phyloP scores from a whole-genome alignment of 345 rosid genomes.

The Citrus australasica region DNA sequence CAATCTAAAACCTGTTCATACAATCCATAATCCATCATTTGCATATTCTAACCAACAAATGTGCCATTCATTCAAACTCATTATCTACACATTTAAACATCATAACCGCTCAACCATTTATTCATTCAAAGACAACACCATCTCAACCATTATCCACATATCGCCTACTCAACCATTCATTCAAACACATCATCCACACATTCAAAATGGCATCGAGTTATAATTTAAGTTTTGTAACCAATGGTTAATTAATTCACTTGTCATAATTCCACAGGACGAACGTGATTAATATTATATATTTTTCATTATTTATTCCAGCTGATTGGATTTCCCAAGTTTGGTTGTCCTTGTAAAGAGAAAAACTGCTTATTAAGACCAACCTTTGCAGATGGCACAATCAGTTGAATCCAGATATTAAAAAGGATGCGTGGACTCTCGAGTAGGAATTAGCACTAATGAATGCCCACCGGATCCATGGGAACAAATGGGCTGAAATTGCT shows the following conservation, averaged over 20 bases:
- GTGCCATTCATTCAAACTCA: too few relatives aligned
- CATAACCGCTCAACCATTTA: too few relatives aligned
- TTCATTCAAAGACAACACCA: too few relatives aligned
- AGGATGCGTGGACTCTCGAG: constrained; percentile 88
- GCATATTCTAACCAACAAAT: too few relatives aligned
- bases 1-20: too few relatives aligned
- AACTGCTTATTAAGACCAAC: constrained; percentile 6
- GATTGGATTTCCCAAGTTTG: neutral
- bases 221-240: too few relatives aligned
- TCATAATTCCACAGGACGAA: neutral
- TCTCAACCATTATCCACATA: too few relatives aligned
- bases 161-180: too few relatives aligned
- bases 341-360: constrained; percentile 7
- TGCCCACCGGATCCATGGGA: constrained; percentile 73
- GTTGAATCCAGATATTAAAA: constrained; percentile 91
- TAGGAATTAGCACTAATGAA: constrained; percentile 83
- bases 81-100: too few relatives aligned
- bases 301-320: neutral
- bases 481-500: constrained; percentile 99
- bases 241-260: neutral
- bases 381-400: constrained; percentile 96
- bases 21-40: too few relatives aligned
- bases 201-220: too few relatives aligned
- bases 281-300: neutral
- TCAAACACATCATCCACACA: too few relatives aligned